Conservation (phyloP, 2,329 filamentous ascomycete genomes). For the Periconia sp. region DNA sequence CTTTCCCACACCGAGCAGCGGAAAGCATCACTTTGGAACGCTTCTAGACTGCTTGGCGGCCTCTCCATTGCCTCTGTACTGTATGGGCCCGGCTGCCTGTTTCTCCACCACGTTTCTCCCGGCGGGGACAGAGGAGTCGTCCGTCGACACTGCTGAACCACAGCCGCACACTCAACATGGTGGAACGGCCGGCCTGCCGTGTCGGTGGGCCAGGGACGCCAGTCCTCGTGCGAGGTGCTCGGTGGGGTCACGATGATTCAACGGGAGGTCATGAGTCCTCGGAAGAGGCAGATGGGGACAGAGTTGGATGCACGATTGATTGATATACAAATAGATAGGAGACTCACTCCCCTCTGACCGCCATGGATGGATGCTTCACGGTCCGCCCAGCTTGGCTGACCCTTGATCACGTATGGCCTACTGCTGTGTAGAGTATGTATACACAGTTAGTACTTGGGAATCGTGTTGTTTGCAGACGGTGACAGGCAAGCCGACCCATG, state of each 20-base stretch:
- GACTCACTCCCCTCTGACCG: too few relatives aligned
- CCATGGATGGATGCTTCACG: too few relatives aligned
- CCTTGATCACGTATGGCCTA: not conserved
- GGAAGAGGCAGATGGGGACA: not conserved
- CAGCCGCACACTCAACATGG: slow-evolving; percentile 20
- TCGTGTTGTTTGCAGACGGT: not conserved
- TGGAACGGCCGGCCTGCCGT: slow-evolving; percentile 11
- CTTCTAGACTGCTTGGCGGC: slow-evolving; percentile 39
- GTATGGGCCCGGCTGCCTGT: slow-evolving; percentile 3
- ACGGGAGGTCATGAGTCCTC: too few relatives aligned
- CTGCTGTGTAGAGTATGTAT: too few relatives aligned
- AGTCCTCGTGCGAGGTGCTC: slow-evolving; percentile 13
- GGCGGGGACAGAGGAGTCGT: slow-evolving; percentile 24
- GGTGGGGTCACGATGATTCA: not conserved
- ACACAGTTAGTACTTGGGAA: too few relatives aligned
- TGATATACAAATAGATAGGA: not conserved
- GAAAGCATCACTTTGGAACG: slow-evolving; percentile 28
- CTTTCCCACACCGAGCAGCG: slow-evolving; percentile 15
- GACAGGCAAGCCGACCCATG: not conserved
- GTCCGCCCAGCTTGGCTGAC: not conserved
- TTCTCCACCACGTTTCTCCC: slow-evolving; percentile 14
- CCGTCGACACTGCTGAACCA: slow-evolving; percentile 14
- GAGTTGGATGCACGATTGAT: not conserved
- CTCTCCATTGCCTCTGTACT: slow-evolving; percentile 14
- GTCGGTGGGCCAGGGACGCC: slow-evolving; percentile 14